Percentiles rank a stretch among this genome's conserved stretches.
These are phyloP conservation scores for Porcisia deanei DNA, from an alignment of 208 protist species.

Conservation along the genomic window DNA sequence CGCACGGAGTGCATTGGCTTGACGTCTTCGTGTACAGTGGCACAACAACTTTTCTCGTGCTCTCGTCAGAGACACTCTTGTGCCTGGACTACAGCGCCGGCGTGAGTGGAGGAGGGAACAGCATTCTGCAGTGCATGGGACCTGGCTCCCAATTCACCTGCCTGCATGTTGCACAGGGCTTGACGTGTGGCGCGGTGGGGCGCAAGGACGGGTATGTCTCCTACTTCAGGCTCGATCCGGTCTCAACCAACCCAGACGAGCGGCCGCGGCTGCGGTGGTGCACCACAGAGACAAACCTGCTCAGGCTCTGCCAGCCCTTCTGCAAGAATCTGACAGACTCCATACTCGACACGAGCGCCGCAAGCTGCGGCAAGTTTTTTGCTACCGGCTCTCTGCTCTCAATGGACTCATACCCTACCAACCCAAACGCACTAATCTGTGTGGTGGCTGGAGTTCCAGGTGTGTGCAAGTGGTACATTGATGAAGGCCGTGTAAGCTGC, in stretches of 20 bases:
- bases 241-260: constrained; percentile 32
- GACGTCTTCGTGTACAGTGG: constrained; percentile 73
- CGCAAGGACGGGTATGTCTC: constrained; percentile 61
- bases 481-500: constrained; percentile 64
- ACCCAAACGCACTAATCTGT: constrained; percentile 75
- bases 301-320: constrained; percentile 63
- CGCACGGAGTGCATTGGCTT: constrained; percentile 65
- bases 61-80: constrained; percentile 63
- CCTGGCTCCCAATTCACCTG: constrained; percentile 50
- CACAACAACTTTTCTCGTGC: constrained; percentile 77
- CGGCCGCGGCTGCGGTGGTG: constrained; percentile 59
- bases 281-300: constrained; percentile 47
- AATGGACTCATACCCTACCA: constrained; percentile 75
- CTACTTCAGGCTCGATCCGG: constrained; percentile 65
- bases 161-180: constrained; percentile 71
- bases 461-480: constrained; percentile 84
- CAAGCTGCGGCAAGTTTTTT: constrained; percentile 42
- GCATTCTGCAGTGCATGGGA: constrained; percentile 34
- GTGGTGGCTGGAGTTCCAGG: constrained; percentile 69
- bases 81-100: constrained; percentile 68
- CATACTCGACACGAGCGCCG: constrained; percentile 24
- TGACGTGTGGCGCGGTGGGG: constrained; percentile 74
- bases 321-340: constrained; percentile 17
- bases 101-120: constrained; percentile 22
- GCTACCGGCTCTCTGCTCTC: constrained; percentile 50